Base-by-base conservation (phyloP, 2,329 filamentous ascomycete species). In the Aspergillus brunneoviolaceus region DNA sequence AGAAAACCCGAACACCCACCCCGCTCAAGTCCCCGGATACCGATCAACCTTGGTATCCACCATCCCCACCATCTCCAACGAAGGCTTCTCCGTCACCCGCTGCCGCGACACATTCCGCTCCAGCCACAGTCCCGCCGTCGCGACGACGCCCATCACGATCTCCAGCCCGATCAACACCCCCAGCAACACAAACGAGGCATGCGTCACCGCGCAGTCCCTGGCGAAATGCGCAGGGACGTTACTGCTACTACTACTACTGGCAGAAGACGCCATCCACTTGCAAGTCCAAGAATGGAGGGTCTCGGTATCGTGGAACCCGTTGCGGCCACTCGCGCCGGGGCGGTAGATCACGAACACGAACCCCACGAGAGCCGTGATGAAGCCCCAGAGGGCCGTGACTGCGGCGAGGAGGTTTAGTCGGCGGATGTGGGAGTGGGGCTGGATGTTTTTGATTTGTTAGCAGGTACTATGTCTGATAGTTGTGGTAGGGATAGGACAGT, bases 201-300 rank as follows among this genome's bases (percentile, higher is more conserved):
- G 68, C 5, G 71, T 77, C 42, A 75, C 72, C 12, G 61, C 59
- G 59, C 78, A 80, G 50, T 79, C 68, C 2, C 76, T 68, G 4
- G 67, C 63, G 58, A 80, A 80, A 29, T 73, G 65, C 4, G 63
- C 60, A 0, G 78, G 77, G 0, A 72, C 65, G 4, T 55, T 58
- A 9, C 61, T 56, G 12, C 63, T 61, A 4, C 56, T 57, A 11
- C 64, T 57, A 21, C 27, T 3, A 29, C 27, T 29, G 7, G 2
- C 3, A 16, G 33, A 35, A 35, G 68, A 64, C 3, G 49, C 42
- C 33, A 71, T 69, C 75, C 75, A 78, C 58, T 76, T 78, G 63
- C 76, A 78, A 7, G 76, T 76, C 76, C 76, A 78, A 45, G 72
- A 74, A 19, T 74, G 69, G n/a, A 78, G 67, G 6, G 76, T 77